These are phyloP conservation scores for Alternaria dauci DNA, from an alignment of 2,329 filamentous ascomycete species.

Conservation along the genomic window DNA sequence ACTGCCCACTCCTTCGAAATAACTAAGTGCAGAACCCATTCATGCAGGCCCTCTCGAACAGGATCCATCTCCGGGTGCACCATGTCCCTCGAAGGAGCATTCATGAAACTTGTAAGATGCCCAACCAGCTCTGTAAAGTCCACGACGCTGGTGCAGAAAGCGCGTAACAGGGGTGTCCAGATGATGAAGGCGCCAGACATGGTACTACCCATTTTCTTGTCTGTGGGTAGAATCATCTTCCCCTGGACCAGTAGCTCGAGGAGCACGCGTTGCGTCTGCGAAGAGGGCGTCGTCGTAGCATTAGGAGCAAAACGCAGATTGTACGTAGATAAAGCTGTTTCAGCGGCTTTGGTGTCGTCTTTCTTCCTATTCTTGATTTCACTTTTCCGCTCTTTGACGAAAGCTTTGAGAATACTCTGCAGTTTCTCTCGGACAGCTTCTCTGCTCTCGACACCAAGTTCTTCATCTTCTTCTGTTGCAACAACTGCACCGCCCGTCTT, in stretches of 20 bases:
- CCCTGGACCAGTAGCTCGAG: conserved; percentile 45
- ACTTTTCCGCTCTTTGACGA: conserved; percentile 40
- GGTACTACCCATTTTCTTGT: conserved; percentile 41
- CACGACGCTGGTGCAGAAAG: conserved; percentile 50
- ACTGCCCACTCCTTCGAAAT: conserved; percentile 50
- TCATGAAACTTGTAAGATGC: conserved; percentile 50
- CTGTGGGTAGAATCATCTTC: conserved; percentile 49
- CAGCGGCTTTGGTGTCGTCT: conserved; percentile 23
- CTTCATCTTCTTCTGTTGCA: neutral
- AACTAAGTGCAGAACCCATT: conserved; percentile 61
- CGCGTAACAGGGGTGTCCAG: conserved; percentile 53
- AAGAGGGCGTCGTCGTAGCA: conserved; percentile 7
- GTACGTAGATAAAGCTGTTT: conserved; percentile 28
- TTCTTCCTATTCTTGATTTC: conserved; percentile 39
- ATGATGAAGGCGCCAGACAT: conserved; percentile 57
- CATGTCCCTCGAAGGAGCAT: conserved; percentile 13
- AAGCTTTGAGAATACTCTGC: conserved; percentile 44
- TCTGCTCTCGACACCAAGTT: conserved; percentile 13
- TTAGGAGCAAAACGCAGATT: conserved; percentile 17
- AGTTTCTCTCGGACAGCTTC: conserved; percentile 31
- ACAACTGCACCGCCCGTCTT: neutral
- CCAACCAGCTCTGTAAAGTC: conserved; percentile 46
- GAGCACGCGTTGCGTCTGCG: conserved; percentile 12
- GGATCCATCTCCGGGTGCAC: conserved; percentile 35
- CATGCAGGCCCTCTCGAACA: conserved; percentile 54